Evolutionary conservation across 371 early-diverging fungal species (phyloP).

Genomic region (Smittium culicis): DNA sequence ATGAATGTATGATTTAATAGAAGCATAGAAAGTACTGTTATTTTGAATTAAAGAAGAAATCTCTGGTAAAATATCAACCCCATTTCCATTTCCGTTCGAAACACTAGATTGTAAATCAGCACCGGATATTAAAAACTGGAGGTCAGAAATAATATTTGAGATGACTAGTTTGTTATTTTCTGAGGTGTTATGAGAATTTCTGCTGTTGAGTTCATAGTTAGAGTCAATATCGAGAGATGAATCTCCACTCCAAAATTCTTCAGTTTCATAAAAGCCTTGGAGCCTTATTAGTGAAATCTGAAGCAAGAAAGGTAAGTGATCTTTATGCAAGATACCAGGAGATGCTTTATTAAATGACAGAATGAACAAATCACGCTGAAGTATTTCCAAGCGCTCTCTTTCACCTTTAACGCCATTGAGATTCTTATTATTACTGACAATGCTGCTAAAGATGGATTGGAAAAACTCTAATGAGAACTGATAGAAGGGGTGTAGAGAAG

Average conservation of each 20-base stretch:
- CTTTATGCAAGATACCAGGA: constrained; percentile 74
- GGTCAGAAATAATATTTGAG: constrained; percentile 36
- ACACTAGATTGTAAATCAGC: constrained; percentile 10
- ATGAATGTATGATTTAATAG: constrained; percentile 16
- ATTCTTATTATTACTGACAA: constrained; percentile 57
- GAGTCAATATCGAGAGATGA: constrained; percentile 13
- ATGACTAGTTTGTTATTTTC: background rate
- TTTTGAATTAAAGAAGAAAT: constrained; percentile 30
- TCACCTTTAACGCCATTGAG: constrained; percentile 59
- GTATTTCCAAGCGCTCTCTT: constrained; percentile 51
- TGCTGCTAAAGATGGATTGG: constrained; percentile 77
- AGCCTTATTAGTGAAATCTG: constrained; percentile 75
- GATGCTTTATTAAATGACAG: constrained; percentile 71
- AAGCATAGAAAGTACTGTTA: constrained; percentile 24
- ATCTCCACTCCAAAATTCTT: background rate
- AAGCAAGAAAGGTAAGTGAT: constrained; percentile 78
- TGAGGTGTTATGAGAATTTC: background rate
- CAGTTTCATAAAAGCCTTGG: constrained; percentile 29
- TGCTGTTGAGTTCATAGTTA: background rate
- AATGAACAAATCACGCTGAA: constrained; percentile 70
- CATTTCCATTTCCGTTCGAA: background rate
- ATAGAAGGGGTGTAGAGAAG: constrained; percentile 81
- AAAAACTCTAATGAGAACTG: constrained; percentile 97
- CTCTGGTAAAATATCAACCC: constrained; percentile 27
- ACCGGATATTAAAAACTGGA: constrained; percentile 39